Base-by-base conservation (phyloP, 1,139 yeast genomes). In the Suhomyces bokatorum region DNA sequence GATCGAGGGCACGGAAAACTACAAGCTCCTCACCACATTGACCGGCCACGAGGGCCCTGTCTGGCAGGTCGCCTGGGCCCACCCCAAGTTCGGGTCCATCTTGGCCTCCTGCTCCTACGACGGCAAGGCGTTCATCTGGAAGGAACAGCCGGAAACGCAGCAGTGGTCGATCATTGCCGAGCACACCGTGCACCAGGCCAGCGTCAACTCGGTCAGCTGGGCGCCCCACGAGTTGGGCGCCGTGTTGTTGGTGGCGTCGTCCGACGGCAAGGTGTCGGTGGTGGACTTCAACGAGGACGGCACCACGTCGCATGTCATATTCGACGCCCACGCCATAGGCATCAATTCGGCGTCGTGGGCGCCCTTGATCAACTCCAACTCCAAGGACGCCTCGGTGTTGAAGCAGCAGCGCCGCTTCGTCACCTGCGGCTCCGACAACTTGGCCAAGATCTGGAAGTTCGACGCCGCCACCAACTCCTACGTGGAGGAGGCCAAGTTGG, bases 51-150 rank as follows among this genome's bases (percentile, higher is more conserved):
- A 90, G 53, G 99, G 99, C 17, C 98, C 99, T 10, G 97, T 95
- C 40, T 95, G 99, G 99, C 97, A 93, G 69, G 95, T 91, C 29
- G 82, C 91, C 42, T 93, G 99, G 99, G 98, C 99, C 2, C 99
- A 95, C 64, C 99, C 99, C 35, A 93, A 93, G 66, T 93, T 93
- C 61, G 99, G 99, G 31, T 86, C 90, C 6, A 88, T 93, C 53
- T 75, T 93, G 54, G 99, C 99, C 0, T 86, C 96, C 26, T 90
- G 96, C 55, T 88, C 97, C 1, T 95, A 89, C 60, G 99, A 93
- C 62, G 99, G 99, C 44, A 86, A 85, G 60, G 98, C 89, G 9
- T 71, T 91, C 52, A 83, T 95, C 58, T 93, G 99, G 99, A 86
- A 90, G 62, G 97, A 93, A 65, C 73, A 69, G 46, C 77, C 75